Conservation (phyloP, 306 rosid species). For the Coriaria nepalensis region DNA sequence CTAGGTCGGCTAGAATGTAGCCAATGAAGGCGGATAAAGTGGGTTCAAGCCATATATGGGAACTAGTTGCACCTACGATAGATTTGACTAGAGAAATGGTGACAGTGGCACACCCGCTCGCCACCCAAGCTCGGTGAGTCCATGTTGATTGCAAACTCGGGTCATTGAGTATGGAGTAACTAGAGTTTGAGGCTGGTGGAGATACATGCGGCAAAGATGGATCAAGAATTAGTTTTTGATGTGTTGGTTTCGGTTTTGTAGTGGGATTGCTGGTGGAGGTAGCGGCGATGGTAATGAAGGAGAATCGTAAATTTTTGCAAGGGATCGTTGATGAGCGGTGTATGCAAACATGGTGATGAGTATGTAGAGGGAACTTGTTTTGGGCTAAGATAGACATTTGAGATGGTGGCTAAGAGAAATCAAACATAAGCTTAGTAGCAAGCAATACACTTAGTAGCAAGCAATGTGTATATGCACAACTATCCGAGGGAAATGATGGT, state of each 20-base stretch:
- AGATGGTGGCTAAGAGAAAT: conserved; percentile 10
- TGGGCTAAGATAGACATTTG: conserved; percentile 56
- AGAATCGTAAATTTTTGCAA: conserved; percentile 18
- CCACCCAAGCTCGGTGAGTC: conserved; percentile 83
- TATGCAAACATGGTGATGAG: conserved; percentile 13
- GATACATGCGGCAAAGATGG: conserved; percentile 4
- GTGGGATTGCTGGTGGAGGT: conserved; percentile 7
- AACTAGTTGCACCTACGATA: conserved; percentile 19
- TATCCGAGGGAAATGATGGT: conserved; percentile 16
- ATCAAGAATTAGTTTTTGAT: conserved; percentile 16
- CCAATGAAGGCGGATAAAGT: conserved; percentile 40
- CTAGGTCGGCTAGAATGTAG: conserved; percentile 68
- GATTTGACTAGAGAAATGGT: conserved; percentile 38
- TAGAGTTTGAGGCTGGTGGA: conserved; percentile 2
- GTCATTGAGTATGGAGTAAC: conserved; percentile 28
- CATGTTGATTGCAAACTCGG: conserved; percentile 52
- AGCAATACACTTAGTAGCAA: neutral
- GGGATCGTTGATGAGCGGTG: neutral
- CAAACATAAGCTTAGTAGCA: neutral
- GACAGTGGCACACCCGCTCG: conserved; percentile 35
- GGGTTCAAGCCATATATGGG: conserved; percentile 31
- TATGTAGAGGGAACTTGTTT: conserved; percentile 25
- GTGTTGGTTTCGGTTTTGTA: conserved; percentile 16
- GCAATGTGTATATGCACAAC: neutral
- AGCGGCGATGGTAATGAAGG: conserved; percentile 12